Evolutionary conservation across 805 yeast species (phyloP).

Genomic region (Myxozyma lipomycoides): DNA sequence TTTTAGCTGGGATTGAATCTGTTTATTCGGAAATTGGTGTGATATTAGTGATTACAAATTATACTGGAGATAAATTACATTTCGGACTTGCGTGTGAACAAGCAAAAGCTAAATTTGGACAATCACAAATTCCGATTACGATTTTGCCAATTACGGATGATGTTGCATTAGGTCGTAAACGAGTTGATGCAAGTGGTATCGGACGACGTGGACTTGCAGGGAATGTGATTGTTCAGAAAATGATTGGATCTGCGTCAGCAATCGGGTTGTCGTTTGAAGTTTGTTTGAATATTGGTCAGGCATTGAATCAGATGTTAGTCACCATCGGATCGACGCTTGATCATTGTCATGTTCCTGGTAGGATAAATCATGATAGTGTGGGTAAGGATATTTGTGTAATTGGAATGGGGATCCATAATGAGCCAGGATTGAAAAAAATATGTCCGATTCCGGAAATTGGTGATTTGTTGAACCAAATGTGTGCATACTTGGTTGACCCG

Average conservation of each 20-base stretch:
- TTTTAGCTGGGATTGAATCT: conserved; percentile 56
- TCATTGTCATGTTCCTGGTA: conserved; percentile 86
- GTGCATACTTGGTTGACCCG: conserved; percentile 56
- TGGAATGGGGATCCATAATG: conserved; percentile 96
- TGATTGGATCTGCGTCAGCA: conserved; percentile 69
- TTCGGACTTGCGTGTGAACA: conserved; percentile 89
- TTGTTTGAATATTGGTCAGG: conserved; percentile 56
- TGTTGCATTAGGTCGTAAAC: conserved; percentile 83
- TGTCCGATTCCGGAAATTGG: conserved; percentile 68
- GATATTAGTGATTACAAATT: conserved; percentile 78
- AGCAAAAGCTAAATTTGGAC: conserved; percentile 12
- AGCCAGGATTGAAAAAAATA: conserved; percentile 72
- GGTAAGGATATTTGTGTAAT: conserved; percentile 67
- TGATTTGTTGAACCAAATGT: conserved; percentile 53
- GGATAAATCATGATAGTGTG: conserved; percentile 50
- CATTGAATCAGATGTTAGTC: conserved; percentile 61
- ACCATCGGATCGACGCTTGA: conserved; percentile 88
- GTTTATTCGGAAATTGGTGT: conserved; percentile 48
- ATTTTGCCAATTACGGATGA: conserved; percentile 82
- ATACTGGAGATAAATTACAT: conserved; percentile 91
- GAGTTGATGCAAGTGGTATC: conserved; percentile 67
- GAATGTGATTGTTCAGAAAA: conserved; percentile 78
- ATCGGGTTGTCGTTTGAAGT: conserved; percentile 45
- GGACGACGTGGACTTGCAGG: conserved; percentile 96
- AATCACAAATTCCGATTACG: conserved; percentile 32